Conservation (phyloP, 495 filamentous ascomycete genomes). For the Cladorrhinum samala region DNA sequence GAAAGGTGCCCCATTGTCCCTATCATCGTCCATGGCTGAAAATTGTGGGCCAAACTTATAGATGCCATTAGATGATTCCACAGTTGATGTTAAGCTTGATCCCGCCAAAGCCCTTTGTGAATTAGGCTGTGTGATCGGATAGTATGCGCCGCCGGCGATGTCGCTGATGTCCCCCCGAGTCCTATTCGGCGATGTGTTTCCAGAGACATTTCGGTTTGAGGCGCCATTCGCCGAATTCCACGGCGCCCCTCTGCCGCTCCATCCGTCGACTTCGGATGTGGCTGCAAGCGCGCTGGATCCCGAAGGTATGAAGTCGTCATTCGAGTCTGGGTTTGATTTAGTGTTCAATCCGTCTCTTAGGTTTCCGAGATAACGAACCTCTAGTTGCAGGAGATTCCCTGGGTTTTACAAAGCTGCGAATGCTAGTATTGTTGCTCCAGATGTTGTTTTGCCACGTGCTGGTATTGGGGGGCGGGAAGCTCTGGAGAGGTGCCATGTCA, state of each 20-base stretch:
- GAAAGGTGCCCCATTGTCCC: conserved; percentile 18
- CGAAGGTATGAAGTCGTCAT: conserved; percentile 33
- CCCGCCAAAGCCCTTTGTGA: conserved; percentile 15
- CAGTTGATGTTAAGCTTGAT: conserved; percentile 4
- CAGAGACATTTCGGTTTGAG: conserved; percentile 19
- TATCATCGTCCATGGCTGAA: conserved; percentile 22
- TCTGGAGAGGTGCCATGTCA: conserved; percentile 29
- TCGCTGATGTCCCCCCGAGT: conserved; percentile 34
- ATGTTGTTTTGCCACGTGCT: conserved; percentile 53
- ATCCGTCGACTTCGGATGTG: conserved; percentile 58
- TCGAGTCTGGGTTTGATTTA: conserved; percentile 29
- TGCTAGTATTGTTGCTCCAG: conserved; percentile 47
- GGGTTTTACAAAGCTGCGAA: conserved; percentile 43
- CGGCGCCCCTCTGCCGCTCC: conserved; percentile 38
- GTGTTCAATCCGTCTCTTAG: background rate
- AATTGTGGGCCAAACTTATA: conserved; percentile 11
- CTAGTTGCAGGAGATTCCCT: conserved; percentile 37
- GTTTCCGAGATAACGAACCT: conserved; percentile 31
- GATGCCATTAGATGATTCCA: conserved; percentile 4
- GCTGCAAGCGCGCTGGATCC: conserved; percentile 62
- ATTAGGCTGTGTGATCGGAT: conserved; percentile 21
- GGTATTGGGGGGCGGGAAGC: conserved; percentile 43
- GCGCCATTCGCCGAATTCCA: conserved; percentile 50
- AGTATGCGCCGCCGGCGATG: conserved; percentile 37
- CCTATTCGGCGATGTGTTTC: conserved; percentile 26